Conservation (phyloP, 176 grass and related monocot genomes). For the Aegilops tauschii region DNA sequence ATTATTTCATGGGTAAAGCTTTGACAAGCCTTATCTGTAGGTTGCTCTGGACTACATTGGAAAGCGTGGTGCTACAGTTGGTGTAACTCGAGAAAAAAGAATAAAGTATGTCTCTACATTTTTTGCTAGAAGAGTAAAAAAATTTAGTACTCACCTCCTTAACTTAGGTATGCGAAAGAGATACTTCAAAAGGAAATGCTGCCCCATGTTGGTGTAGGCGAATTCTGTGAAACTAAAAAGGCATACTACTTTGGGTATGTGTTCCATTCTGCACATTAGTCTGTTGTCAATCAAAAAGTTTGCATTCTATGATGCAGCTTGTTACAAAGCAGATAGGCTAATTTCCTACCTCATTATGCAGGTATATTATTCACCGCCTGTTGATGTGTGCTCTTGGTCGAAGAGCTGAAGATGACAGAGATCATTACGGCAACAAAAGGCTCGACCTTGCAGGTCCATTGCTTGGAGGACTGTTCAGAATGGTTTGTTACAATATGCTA, state of each 20-base stretch:
- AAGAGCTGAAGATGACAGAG: constrained; percentile 94
- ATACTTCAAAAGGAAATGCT: constrained; percentile 99
- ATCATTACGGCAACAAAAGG: constrained; percentile 99
- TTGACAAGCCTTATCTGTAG: constrained; percentile 33
- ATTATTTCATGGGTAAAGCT: constrained; percentile 18
- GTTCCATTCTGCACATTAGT: background rate
- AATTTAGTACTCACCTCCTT: background rate
- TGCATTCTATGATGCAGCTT: constrained; percentile 4
- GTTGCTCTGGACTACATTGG: constrained; percentile 98
- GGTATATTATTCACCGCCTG: constrained; percentile 99
- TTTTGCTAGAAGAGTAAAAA: background rate
- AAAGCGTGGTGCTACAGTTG: constrained; percentile 95
- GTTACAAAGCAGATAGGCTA: constrained; percentile 5
- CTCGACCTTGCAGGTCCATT: constrained; percentile 98
- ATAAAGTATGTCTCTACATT: constrained; percentile 66
- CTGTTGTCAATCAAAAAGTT: background rate
- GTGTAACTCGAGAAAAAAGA: constrained; percentile 86
- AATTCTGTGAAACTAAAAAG: constrained; percentile 99
- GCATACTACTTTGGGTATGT: constrained; percentile 97
- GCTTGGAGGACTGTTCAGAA: constrained; percentile 92
- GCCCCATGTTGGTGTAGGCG: constrained; percentile 93
- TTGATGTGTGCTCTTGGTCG: constrained; percentile 94
- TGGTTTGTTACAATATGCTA: constrained; percentile 60
- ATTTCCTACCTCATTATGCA: constrained; percentile 43
- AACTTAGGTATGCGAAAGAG: constrained; percentile 80